Percentiles rank a stretch among this genome's conserved stretches.
Evolutionary conservation across 768 basidiomycete genomes (phyloP).

Genomic region (Boletellus ananiceps): DNA sequence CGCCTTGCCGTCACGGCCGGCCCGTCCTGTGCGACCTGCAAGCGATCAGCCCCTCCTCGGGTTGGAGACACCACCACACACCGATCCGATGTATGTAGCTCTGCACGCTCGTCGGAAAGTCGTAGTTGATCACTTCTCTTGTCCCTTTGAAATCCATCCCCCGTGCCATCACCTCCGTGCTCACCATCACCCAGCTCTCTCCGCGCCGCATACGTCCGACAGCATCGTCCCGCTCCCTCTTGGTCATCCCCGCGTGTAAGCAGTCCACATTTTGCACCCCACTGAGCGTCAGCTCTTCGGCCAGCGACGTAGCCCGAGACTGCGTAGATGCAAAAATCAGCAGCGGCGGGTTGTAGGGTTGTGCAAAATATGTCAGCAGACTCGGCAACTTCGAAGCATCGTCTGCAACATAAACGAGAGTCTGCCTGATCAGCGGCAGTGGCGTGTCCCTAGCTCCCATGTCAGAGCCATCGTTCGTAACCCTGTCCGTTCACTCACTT

Average conservation of each 20-base stretch:
- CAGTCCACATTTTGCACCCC: conserved; percentile 80
- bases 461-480: conserved; percentile 12
- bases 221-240: conserved; percentile 83
- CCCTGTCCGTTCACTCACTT: conserved; percentile 54
- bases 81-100: conserved; percentile 97
- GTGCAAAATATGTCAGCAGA: conserved; percentile 70
- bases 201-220: conserved; percentile 82
- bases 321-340: conserved; percentile 91
- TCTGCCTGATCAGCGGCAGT: conserved; percentile 83
- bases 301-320: conserved; percentile 72
- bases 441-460: conserved; percentile 74
- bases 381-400: conserved; percentile 94
- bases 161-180: conserved; percentile 95
- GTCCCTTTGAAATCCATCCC: conserved; percentile 98
- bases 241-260: conserved; percentile 86
- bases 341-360: conserved; percentile 85
- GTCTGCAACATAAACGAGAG: conserved; percentile 86
- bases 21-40: conserved; percentile 88
- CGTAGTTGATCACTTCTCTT: conserved; percentile 92
- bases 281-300: conserved; percentile 77
- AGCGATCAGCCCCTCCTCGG: conserved; percentile 4
- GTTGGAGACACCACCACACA: conserved; percentile 24
- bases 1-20: conserved; percentile 87
- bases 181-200: conserved; percentile 91
- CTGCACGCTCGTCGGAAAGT: conserved; percentile 93